These are phyloP conservation scores for Candida maris DNA, from an alignment of 805 yeast species.

Conservation along the genomic window DNA sequence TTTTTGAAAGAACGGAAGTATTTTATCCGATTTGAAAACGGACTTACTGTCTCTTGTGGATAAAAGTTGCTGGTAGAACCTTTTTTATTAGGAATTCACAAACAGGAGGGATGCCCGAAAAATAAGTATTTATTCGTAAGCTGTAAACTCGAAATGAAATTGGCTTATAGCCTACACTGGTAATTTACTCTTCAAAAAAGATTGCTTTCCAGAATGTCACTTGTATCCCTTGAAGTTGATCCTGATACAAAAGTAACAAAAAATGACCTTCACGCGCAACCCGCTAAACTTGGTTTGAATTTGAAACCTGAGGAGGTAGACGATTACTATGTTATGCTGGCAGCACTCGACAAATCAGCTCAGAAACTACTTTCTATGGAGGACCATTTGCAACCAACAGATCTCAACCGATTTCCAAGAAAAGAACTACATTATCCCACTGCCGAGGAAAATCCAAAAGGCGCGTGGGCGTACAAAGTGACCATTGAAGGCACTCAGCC, in stretches of 20 bases:
- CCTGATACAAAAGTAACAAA: constrained; percentile 25
- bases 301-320: constrained; percentile 22
- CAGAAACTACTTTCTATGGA: constrained; percentile 25
- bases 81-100: not conserved
- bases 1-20: too few species aligned
- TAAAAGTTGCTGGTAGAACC: not conserved
- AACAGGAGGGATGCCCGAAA: not conserved
- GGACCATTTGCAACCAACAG: constrained; percentile 30
- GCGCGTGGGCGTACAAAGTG: constrained; percentile 32
- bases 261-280: constrained; percentile 22
- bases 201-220: constrained; percentile 9
- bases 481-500: constrained; percentile 26
- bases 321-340: constrained; percentile 24
- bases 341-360: constrained; percentile 28
- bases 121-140: not conserved
- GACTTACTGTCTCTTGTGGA: not conserved
- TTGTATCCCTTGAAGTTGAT: constrained; percentile 18
- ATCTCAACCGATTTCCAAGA: constrained; percentile 32
- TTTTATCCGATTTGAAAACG: not conserved
- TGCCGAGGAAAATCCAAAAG: constrained; percentile 23
- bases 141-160: not conserved
- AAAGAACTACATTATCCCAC: constrained; percentile 23
- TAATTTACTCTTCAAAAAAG: not conserved
- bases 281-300: constrained; percentile 23
- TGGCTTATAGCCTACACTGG: too few species aligned